Evolutionary conservation across 2,329 filamentous ascomycete species (phyloP).

Genomic region (Venturiaceae sp.): DNA sequence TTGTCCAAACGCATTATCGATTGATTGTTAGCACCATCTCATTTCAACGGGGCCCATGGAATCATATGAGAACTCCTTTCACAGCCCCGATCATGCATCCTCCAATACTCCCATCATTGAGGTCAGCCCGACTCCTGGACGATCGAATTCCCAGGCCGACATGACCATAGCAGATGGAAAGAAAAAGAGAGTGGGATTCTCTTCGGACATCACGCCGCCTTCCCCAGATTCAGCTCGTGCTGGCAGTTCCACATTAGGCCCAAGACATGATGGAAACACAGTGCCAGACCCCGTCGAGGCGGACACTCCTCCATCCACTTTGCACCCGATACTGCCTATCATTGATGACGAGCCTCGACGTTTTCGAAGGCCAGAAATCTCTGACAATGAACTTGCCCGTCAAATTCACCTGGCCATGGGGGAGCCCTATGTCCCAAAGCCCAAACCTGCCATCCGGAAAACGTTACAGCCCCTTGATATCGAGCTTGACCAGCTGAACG

Average conservation of each 20-base stretch:
- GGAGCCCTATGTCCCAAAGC: neutral
- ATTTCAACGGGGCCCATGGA: neutral
- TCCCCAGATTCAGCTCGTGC: neutral
- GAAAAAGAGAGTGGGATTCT: conserved; percentile 8
- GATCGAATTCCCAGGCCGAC: neutral
- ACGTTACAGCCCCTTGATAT: neutral
- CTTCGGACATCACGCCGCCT: conserved; percentile 4
- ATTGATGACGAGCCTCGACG: neutral
- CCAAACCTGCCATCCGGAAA: conserved; percentile 4
- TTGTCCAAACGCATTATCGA: neutral
- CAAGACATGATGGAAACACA: neutral
- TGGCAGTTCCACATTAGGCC: neutral
- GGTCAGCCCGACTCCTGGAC: neutral
- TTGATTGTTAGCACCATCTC: neutral
- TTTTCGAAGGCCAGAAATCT: neutral
- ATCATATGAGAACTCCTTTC: neutral
- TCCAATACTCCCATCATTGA: neutral
- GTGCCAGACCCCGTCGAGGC: neutral
- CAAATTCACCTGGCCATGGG: neutral
- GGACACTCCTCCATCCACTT: neutral
- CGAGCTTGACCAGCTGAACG: neutral
- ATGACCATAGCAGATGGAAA: conserved; percentile 6
- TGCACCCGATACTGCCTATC: neutral
- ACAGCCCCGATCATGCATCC: neutral
- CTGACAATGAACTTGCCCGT: neutral